Evolutionary conservation across 352 stramenopile genomes (phyloP).

Genomic region (Phytophthora idaei): DNA sequence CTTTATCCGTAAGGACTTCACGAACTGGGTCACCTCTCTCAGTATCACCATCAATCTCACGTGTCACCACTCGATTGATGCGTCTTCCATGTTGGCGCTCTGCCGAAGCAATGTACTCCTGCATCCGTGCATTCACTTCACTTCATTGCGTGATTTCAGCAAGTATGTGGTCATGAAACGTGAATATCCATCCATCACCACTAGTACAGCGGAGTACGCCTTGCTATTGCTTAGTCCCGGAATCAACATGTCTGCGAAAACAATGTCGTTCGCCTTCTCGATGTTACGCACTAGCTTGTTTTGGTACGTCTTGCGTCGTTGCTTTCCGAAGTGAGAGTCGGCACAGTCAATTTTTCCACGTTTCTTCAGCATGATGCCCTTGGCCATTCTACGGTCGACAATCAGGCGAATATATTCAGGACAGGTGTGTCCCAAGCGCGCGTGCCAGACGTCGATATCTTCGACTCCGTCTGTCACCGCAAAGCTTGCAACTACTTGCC

Average conservation of each 20-base stretch:
- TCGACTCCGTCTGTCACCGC: neutral
- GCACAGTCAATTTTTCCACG: neutral
- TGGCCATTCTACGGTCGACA: neutral
- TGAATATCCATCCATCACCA: conserved; percentile 5
- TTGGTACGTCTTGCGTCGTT: neutral
- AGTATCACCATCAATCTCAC: neutral
- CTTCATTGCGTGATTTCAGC: conserved; percentile 1
- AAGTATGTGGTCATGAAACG: conserved; percentile 2
- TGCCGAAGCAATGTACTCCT: conserved; percentile 13
- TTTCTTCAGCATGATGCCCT: neutral
- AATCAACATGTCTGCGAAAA: neutral
- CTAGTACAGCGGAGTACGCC: neutral
- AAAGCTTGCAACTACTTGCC: neutral
- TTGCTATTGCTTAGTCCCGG: neutral
- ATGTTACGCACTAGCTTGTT: neutral
- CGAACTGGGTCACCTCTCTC: neutral
- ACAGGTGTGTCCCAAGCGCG: neutral
- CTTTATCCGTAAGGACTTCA: conserved; percentile 1
- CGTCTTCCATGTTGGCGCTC: conserved; percentile 12
- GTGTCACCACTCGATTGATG: neutral
- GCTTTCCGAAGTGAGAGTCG: neutral
- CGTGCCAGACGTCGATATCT: neutral
- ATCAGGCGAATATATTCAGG: neutral
- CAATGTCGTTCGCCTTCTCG: neutral
- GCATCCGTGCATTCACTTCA: conserved; percentile 5